Percentiles rank a stretch among this genome's conserved stretches.
These are phyloP conservation scores for Evernia prunastri DNA, from an alignment of 495 filamentous ascomycete genomes.

Conservation along the genomic window DNA sequence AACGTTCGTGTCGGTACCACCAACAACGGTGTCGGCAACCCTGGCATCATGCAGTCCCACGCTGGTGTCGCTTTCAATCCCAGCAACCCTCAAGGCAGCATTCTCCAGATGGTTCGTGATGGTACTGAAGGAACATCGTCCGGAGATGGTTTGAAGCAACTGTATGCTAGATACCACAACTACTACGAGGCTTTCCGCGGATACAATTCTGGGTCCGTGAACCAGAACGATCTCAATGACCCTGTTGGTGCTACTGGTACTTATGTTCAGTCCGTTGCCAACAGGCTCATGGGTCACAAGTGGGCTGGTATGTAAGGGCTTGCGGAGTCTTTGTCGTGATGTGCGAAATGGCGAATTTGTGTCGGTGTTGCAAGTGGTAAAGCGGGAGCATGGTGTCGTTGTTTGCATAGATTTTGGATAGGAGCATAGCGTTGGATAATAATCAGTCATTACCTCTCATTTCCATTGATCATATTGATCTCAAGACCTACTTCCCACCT, in stretches of 20 bases:
- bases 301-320: slow-evolving; percentile 14
- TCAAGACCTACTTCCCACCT: background rate
- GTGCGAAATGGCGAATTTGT: background rate
- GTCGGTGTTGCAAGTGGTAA: background rate
- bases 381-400: background rate
- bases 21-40: slow-evolving; percentile 36
- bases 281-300: slow-evolving; percentile 18
- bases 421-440: background rate
- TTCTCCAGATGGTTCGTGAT: slow-evolving; percentile 35
- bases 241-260: slow-evolving; percentile 12
- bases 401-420: background rate
- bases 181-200: slow-evolving; percentile 36
- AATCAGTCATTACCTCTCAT: background rate
- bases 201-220: slow-evolving; percentile 19
- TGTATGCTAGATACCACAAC: slow-evolving; percentile 21
- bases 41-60: slow-evolving; percentile 39
- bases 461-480: background rate
- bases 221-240: slow-evolving; percentile 12
- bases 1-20: slow-evolving; percentile 37
- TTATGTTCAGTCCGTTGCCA: slow-evolving; percentile 18
- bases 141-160: slow-evolving; percentile 36
- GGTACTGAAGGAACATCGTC: slow-evolving; percentile 34
- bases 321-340: background rate
- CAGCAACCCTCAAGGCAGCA: slow-evolving; percentile 21
- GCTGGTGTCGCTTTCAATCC: slow-evolving; percentile 22